Base-by-base conservation (phyloP, 495 filamentous ascomycete genomes). In the Friedmanniomyces endolithicus region DNA sequence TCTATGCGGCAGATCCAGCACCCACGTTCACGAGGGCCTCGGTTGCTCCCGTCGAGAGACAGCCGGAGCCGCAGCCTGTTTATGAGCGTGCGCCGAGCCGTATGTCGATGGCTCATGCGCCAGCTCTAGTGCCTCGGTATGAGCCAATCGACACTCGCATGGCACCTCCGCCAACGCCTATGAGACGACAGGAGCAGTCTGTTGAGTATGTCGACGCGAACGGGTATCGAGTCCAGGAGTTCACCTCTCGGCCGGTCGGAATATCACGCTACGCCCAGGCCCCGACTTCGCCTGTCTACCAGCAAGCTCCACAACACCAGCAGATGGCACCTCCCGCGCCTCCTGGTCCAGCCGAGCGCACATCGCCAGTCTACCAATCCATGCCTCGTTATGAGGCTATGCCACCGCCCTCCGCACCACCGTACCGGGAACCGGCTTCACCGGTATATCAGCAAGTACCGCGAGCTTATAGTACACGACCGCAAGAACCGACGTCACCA, bases 131-230 rank as follows among this genome's bases (percentile, higher is more conserved):
- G 49, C 12, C 61, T 61, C 45, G 57, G 57, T 65, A 64, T 22
- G 66, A 60, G 11, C 44, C 58, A 35, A 34, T 58, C 65, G 65
- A 57, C 60, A 68, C 52, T 59, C 73, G 31, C 44, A 67, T 65
- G 58, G 58, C 39, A 31, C 33, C 49, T 3, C 72, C 55, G 58
- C 67, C 51, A 61, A 67, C 52, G 16, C 72, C 70, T 6, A 59
- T 75, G 53, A 72, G 78, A 72, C 78, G 35, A 63, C 78, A 16
- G 25, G 43, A 55, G 53, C 52, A 52, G 41, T 25, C 34, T 12
- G 34, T 57, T 33, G 49, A 51, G 22, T 62, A 62, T 44, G 55
- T 58, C 22, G 51, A 62, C 47, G 23, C 55, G 14, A 55, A 55
- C 40, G 51, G 51, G 12, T 54, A 47, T 45, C 33, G 25, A 12